phyloP scores from a whole-genome alignment of 2,329 filamentous ascomycete genomes.

The Didymosphaeria variabile region DNA sequence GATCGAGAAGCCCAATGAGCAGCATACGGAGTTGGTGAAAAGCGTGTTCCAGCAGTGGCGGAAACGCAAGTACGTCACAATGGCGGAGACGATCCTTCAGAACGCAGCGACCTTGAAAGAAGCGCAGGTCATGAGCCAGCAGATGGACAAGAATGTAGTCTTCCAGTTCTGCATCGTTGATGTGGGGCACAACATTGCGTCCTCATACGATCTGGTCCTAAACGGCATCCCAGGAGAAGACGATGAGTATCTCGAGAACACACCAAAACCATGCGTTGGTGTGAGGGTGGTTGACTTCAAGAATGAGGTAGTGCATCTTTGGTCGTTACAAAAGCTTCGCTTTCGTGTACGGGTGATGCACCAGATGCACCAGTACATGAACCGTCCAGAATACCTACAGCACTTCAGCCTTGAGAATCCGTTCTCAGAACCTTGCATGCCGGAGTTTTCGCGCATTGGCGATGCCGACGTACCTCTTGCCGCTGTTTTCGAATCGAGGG shows the following conservation, averaged over 20 bases:
- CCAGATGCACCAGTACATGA: constrained; percentile 95
- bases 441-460: constrained; percentile 89
- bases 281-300: constrained; percentile 92
- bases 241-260: constrained; percentile 80
- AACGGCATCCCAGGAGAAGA: constrained; percentile 90
- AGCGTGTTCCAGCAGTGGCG: constrained; percentile 78
- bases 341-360: constrained; percentile 90
- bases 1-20: constrained; percentile 65
- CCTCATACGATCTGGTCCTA: constrained; percentile 95
- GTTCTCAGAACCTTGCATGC: constrained; percentile 89
- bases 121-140: constrained; percentile 96
- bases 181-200: constrained; percentile 85
- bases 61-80: constrained; percentile 84
- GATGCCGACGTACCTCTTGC: constrained; percentile 92
- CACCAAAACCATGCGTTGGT: constrained; percentile 88
- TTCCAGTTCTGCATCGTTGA: constrained; percentile 97
- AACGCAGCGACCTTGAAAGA: constrained; percentile 90
- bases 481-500: constrained; percentile 91
- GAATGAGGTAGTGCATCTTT: constrained; percentile 84
- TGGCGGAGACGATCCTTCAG: constrained; percentile 91
- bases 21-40: constrained; percentile 76
- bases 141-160: constrained; percentile 89
- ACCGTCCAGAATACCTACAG: constrained; percentile 92
- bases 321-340: constrained; percentile 93
- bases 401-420: constrained; percentile 94